phyloP scores from a whole-genome alignment of 371 early-diverging fungal species.

The Mycotypha africana region DNA sequence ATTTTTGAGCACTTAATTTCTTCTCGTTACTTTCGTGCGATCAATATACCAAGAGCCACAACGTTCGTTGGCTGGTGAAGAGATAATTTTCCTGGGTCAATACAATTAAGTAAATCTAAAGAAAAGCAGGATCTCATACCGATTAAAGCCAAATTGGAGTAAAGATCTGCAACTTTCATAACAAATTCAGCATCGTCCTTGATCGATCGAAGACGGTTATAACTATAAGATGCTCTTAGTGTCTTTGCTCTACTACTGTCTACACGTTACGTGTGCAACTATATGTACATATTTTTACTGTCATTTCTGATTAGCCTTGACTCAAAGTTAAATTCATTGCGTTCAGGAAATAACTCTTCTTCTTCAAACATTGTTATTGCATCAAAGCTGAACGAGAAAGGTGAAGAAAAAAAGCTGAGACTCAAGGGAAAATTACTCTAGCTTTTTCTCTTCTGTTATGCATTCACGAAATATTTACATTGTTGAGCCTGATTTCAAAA shows the following conservation, averaged over 20 bases:
- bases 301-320: constrained; percentile 37
- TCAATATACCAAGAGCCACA: constrained; percentile 84
- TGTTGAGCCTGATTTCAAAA: constrained; percentile 29
- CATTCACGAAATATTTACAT: constrained; percentile 33
- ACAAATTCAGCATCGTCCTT: constrained; percentile 74
- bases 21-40: constrained; percentile 44
- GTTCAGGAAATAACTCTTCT: constrained; percentile 11
- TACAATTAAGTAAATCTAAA: no score
- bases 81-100: background rate
- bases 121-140: constrained; percentile 31
- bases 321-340: constrained; percentile 17
- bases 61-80: constrained; percentile 64
- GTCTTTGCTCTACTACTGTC: background rate
- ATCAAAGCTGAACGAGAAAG: constrained; percentile 3
- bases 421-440: background rate
- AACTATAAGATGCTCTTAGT: constrained; percentile 29
- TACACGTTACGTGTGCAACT: background rate
- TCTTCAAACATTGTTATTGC: no score
- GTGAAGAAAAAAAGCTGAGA: background rate
- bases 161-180: constrained; percentile 39
- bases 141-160: constrained; percentile 59
- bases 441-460: constrained; percentile 12
- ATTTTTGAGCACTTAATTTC: no score
- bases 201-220: constrained; percentile 78
- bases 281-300: constrained; percentile 39